Base-by-base conservation (phyloP, 305 asterid species). In the Stenogyne calaminthoides region DNA sequence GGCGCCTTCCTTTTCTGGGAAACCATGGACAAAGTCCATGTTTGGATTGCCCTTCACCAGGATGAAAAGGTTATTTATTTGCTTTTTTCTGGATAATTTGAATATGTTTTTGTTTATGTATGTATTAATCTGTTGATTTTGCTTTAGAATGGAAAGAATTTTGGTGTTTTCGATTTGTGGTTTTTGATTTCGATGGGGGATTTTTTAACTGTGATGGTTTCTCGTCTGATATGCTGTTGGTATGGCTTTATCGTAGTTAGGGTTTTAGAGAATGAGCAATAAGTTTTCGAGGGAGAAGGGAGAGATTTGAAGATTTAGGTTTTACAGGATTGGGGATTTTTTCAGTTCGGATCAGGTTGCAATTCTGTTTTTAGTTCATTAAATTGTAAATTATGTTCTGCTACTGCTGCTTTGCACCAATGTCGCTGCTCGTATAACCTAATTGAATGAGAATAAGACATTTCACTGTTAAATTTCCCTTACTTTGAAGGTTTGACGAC, bases 31-130 rank as follows among this genome's bases (percentile, higher is more conserved):
- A 88, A 81, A 77, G 87, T 90, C 55, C 94, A 90, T 72, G 92
- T 90, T 40, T 88, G 88, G 89, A 86, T 90, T 70, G 97, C 97
- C 76, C 97, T 88, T 69, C 96, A 73, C 81, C 93, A 88, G 79
- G 97, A 91, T 79, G 97, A 88, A 71, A 88, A 91, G 93, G 96
- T 46, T 4, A 14, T 14, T 14, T n/a, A 5, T 46, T 46, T 46
- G n/a, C 54, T 46, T 10, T n/a, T n/a, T 8, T 46, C 16, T 46
- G 18, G 8, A n/a, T 5, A 5, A 46, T 46, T 46, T 46, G 4
- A 2, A 2, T 3, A 12, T 3, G 5, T 12, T 11, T 44, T 44
- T 44, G 15, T 44, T 44, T 12, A 2, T 44, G 54, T 1, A 19
- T 14, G 18, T 84, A 29, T 15, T 15, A 49, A 15, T 15, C 56